Conservation (phyloP, 768 basidiomycete genomes). For the Galerina sulciceps region DNA sequence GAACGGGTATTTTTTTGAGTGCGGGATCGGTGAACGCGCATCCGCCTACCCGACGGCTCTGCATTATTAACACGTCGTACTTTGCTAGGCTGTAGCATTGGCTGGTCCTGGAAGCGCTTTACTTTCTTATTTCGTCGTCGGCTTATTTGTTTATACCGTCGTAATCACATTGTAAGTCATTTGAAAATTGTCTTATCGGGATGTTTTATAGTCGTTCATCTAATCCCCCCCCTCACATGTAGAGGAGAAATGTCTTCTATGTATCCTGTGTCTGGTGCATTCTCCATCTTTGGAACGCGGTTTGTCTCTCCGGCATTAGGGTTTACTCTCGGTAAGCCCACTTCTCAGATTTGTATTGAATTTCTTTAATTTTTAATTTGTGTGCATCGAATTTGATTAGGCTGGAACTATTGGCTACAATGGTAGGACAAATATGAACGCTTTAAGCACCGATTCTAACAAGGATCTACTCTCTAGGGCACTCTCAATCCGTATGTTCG, state of each 20-base stretch:
- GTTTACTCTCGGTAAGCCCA: constrained; percentile 52
- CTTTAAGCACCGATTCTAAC: no score
- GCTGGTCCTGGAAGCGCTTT: constrained; percentile 69
- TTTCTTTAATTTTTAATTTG: not conserved
- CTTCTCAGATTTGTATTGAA: not conserved
- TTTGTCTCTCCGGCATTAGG: constrained; percentile 66
- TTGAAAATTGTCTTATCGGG: not conserved
- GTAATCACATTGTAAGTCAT: constrained; percentile 56
- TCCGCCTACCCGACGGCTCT: not conserved
- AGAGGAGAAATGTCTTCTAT: constrained; percentile 74
- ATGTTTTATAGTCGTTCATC: not conserved
- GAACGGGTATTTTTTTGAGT: constrained; percentile 66
- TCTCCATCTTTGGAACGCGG: constrained; percentile 60
- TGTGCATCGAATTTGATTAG: constrained; percentile 20
- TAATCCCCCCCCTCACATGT: not conserved
- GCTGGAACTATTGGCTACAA: constrained; percentile 65
- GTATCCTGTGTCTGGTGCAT: constrained; percentile 65
- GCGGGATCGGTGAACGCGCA: constrained; percentile 49
- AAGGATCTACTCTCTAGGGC: not conserved
- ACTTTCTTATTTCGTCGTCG: constrained; percentile 62
- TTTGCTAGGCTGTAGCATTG: constrained; percentile 47
- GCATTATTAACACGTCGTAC: not conserved
- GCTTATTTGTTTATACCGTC: constrained; percentile 62
- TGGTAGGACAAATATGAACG: constrained; percentile 10
- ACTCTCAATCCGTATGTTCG: constrained; percentile 27